Evolutionary conservation across 257 asterid genomes (phyloP).

Genomic region (Nicotiana tomentosiformis): DNA sequence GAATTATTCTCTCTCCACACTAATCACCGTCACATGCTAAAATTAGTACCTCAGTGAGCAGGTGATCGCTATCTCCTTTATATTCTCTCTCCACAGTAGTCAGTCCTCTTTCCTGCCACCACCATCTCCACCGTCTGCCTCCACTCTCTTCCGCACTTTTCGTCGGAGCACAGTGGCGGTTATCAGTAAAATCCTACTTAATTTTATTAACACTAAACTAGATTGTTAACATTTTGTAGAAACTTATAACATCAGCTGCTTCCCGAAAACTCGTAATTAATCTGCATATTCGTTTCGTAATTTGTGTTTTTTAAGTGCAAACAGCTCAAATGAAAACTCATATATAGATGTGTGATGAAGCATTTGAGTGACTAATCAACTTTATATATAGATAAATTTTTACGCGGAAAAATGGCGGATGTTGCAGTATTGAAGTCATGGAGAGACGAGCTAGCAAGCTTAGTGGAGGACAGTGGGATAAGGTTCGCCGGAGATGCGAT

Average conservation of each 20-base stretch:
- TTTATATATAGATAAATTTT: neutral
- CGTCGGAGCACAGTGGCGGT: neutral
- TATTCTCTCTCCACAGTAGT: neutral
- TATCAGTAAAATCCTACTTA: neutral
- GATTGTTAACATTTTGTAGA: neutral
- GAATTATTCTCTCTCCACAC: neutral
- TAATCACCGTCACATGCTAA: neutral
- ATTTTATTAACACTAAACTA: neutral
- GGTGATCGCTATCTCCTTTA: neutral
- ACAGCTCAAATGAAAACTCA: neutral
- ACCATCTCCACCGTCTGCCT: neutral
- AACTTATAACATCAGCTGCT: neutral
- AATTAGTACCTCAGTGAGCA: neutral
- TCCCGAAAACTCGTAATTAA: neutral
- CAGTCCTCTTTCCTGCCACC: neutral
- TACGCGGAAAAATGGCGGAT: conserved; percentile 40
- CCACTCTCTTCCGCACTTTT: neutral
- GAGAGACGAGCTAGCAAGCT: conserved; percentile 73
- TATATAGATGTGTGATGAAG: neutral
- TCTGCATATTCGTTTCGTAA: neutral
- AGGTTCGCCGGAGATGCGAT: conserved; percentile 19
- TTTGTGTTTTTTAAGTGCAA: neutral
- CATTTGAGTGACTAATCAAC: neutral
- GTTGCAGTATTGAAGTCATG: conserved; percentile 50
- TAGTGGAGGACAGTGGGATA: conserved; percentile 63